Base-by-base conservation (phyloP, 1,139 yeast genomes). In the Eremothecium sinecaudum region DNA sequence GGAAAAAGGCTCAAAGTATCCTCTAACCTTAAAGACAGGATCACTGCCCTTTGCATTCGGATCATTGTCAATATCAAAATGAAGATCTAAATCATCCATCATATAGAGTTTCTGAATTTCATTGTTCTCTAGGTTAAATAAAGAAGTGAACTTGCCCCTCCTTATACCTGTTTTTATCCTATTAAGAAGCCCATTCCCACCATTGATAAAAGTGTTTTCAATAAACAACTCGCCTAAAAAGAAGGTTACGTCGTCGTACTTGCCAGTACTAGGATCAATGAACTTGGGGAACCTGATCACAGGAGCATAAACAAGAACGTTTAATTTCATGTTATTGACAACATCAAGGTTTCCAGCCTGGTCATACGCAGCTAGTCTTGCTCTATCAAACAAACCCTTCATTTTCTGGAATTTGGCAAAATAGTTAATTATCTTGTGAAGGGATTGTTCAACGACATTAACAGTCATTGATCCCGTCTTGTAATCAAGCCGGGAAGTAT, bases 301-400 rank as follows among this genome's bases (percentile, higher is more conserved):
- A 0, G 98, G 99, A 0, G 97, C 86, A 34, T 73, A 70, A 10
- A 90, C 65, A 14, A 74, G 59, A 20, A 92, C 60, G 48, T 86
- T 81, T 51, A 90, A 72, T 44, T 76, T 76, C 57, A 84, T 75
- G 51, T 75, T 79, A 28, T 55, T 53, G 3, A 56, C 59, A 4
- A 53, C 39, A 16, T 60, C 62, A n/a, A 61, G 46, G n/a, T 58
- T 53, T 2, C 59, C 59, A 3, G 59, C 60, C 42, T 72, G 76
- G 37, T 73, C 66, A 51, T 75, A 64, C 0, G 97, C 96, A 9
- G 87, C 83, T 47, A 80, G 84, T 41, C 98, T 70, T 0, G 97
- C 94, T 12, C 73, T 65, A 49, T 90, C 98, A 55, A 80, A 90
- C 11, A 87, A 67, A 2, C 75, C 75, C 56, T 90, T 90, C 95